Evolutionary conservation across 2,329 filamentous ascomycete genomes (phyloP), one percentile per base, ranked within the genome.

Genomic region (Exophiala xenobiotica): DNA sequence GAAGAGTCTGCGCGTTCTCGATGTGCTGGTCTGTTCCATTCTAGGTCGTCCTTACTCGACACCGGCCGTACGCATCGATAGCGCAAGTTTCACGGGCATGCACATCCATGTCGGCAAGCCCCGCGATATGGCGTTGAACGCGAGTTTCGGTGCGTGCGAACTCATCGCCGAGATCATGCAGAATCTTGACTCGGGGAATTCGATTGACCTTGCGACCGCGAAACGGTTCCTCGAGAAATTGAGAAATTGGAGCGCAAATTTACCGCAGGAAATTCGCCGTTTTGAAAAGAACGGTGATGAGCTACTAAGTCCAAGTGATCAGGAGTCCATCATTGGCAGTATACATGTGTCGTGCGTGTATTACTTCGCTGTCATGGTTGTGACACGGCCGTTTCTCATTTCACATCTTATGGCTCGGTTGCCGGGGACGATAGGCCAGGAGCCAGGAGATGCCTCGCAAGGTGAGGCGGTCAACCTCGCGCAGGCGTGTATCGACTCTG

Each of bases 281-380:
- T 12, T 67, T 61, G 20, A 57, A 68, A 29, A 61, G 63, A 12
- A 61, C 53, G 7, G 51, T 53, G 27, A 61, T 56, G 29, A 51
- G 22, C 27, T 59, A 20, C 27, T 61, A 41, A 37, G 58, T 56
- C 19, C 49, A 12, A 12, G 18, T 6, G 60, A 59, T 2, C 63
- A 64, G 35, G 66, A 70, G 14, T 69, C 67, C 0, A 70, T 72
- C 2, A 71, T 80, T 20, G 75, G 74, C 0, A 79, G 73, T 19
- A 68, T 80, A 1, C 78, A 82, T 48, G 73, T 83, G 4, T 76
- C 78, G 0, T 82, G 79, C 50, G 67, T 77, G 0, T 83, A 83
- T 57, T 81, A 83, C 56, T 80, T 82, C 48, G 77, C 78, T 0
- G 77, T 82, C 0, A 82, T 80, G 16, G 62, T 82, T 0, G 76